Evolutionary conservation across 148 eudicot species (phyloP).

Genomic region (Nepenthes mirabilis): DNA sequence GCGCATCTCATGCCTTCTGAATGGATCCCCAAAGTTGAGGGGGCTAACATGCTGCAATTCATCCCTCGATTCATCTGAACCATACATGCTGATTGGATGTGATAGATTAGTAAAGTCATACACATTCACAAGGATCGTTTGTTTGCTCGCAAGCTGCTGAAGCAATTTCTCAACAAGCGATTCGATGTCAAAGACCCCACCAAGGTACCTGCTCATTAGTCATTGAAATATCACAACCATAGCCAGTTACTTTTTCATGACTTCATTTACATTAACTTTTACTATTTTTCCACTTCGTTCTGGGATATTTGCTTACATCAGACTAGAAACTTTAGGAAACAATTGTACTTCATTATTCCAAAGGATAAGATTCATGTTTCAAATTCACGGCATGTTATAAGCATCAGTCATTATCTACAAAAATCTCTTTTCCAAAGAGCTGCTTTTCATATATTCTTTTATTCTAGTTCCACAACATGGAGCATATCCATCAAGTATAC

Average conservation of each 20-base stretch:
- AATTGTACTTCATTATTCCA: conserved; percentile 1
- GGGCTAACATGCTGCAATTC: conserved; percentile 55
- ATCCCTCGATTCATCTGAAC: conserved; percentile 40
- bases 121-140: conserved; percentile 81
- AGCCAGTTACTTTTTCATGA: too few species aligned
- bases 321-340: neutral
- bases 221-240: too few species aligned
- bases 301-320: too few species aligned
- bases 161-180: conserved; percentile 94
- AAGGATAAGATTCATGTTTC: neutral
- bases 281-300: too few species aligned
- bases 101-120: conserved; percentile 68
- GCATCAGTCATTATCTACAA: too few species aligned
- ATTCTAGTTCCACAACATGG: too few species aligned
- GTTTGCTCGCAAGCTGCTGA: conserved; percentile 96
- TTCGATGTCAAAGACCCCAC: conserved; percentile 89
- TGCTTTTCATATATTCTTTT: too few species aligned
- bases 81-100: conserved; percentile 86
- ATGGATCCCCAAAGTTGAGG: conserved; percentile 87
- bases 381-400: neutral
- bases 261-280: too few species aligned
- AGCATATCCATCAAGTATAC: too few species aligned
- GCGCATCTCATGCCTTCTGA: conserved; percentile 85
- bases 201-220: conserved; percentile 56
- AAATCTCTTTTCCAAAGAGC: too few species aligned